Conservation (phyloP, 1,284 basidiomycete genomes). For the Anthracocystis panici-leucophaei region DNA sequence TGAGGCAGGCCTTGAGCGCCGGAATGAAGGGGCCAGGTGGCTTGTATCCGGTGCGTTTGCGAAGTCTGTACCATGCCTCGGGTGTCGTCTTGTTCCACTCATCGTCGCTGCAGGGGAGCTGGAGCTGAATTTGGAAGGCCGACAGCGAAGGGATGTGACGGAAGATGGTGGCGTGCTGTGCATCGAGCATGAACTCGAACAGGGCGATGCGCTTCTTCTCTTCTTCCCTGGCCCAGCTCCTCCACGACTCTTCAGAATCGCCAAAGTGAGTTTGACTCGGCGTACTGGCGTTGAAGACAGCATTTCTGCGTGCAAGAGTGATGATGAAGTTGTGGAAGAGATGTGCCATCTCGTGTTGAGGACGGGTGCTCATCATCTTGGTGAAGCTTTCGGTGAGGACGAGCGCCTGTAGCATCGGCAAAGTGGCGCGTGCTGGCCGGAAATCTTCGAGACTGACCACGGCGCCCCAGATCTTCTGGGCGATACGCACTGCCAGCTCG, state of each 20-base stretch:
- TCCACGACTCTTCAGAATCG: conserved; percentile 51
- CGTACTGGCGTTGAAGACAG: conserved; percentile 52
- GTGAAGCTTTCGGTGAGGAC: conserved; percentile 57
- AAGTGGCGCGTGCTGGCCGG: conserved; percentile 53
- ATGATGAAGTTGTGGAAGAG: conserved; percentile 63
- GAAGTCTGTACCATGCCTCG: conserved; percentile 49
- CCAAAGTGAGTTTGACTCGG: conserved; percentile 33
- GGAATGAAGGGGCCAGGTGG: conserved; percentile 51
- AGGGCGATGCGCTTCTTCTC: conserved; percentile 60
- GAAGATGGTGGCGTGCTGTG: conserved; percentile 57
- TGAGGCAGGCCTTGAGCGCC: conserved; percentile 54
- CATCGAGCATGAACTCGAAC: conserved; percentile 58
- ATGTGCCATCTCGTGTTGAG: conserved; percentile 60
- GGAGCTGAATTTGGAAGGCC: conserved; percentile 55
- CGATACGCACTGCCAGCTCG: conserved; percentile 54
- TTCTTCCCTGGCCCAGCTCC: conserved; percentile 57
- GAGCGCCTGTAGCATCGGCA: conserved; percentile 59
- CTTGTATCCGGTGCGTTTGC: conserved; percentile 45
- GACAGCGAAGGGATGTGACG: conserved; percentile 57
- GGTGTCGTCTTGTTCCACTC: conserved; percentile 52
- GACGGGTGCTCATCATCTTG: conserved; percentile 59
- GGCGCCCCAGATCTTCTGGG: conserved; percentile 59
- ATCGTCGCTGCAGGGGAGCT: conserved; percentile 53
- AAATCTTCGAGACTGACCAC: conserved; percentile 59
- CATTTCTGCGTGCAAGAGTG: conserved; percentile 57